Evolutionary conservation across 495 filamentous ascomycete species (phyloP), one percentile per base, ranked within the genome.

Genomic region (Lasiosphaeria miniovina): DNA sequence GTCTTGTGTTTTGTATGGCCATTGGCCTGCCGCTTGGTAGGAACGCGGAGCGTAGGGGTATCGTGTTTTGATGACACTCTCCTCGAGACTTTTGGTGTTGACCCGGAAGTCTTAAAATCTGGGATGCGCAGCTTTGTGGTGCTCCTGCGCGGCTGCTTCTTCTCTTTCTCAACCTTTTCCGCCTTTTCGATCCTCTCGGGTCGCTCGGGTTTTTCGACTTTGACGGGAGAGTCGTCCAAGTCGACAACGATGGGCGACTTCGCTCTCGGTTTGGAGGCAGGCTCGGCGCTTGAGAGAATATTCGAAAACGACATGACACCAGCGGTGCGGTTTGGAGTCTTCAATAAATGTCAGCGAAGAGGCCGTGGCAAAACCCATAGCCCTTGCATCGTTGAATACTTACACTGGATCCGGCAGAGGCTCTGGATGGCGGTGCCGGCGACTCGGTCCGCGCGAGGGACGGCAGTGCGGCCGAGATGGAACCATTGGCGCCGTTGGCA

Each of bases 241-340:
- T 61, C 63, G 34, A 54, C 46, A 70, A 69, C 49, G 62, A 70
- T 59, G 11, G 71, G 75, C 50, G 66, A 77, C 54, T 55, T 69
- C 17, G 75, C 75, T 65, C 69, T 72, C 2, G 82, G 78, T 61
- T 82, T 79, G 5, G 80, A 64, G 38, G 78, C 70, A 34, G 84
- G 81, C 49, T 90, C 89, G 67, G 88, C 82, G 59, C 81, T 87
- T 2, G 90, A 92, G 40, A 96, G 83, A 57, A 96, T 95, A 68
- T 89, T 94, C 36, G 90, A 91, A 64, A 96, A 91, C 3, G 90
- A 90, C 91, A 96, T 96, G 12, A 91, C 88, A 73, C 93, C 88
- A 17, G 86, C 84, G 54, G 87, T 83, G 62, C 88, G 84, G 55
- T 84, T 79, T 36, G 85, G 79, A 53, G 82, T 88, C 81, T 89